Percentiles rank a stretch among this genome's conserved stretches.
Conservation (phyloP, 805 yeast species). For the Ogataea pignaliae region DNA sequence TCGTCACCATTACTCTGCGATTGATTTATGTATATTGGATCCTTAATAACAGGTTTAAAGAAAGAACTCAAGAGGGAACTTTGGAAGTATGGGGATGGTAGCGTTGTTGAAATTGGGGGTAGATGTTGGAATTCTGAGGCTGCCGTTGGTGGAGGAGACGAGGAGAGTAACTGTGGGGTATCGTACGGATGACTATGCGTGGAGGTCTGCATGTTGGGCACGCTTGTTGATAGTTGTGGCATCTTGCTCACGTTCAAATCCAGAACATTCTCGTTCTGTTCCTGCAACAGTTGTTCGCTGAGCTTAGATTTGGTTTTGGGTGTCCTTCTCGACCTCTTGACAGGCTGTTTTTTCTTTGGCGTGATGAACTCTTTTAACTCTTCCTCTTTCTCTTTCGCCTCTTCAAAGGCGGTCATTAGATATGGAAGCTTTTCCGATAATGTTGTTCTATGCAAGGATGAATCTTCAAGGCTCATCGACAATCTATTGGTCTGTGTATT, state of each 20-base stretch:
- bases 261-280: neutral
- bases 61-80: conserved; percentile 15
- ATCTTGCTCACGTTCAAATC: neutral
- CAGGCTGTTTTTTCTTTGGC: conserved; percentile 2
- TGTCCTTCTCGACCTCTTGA: neutral
- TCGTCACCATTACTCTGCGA: neutral
- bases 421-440: conserved; percentile 63
- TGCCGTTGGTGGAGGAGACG: conserved; percentile 3
- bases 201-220: neutral
- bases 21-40: conserved; percentile 20
- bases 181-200: neutral
- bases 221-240: no score
- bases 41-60: conserved; percentile 21
- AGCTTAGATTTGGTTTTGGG: neutral
- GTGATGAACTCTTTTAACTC: conserved; percentile 33
- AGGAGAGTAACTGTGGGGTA: conserved; percentile 25
- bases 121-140: conserved; percentile 1
- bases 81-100: conserved; percentile 11
- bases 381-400: conserved; percentile 53
- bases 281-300: neutral
- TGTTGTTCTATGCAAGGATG: conserved; percentile 46
- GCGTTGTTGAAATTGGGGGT: conserved; percentile 23
- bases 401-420: conserved; percentile 61
- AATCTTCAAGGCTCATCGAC: conserved; percentile 13
- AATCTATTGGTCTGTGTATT: conserved; percentile 3